Conservation (phyloP, 768 basidiomycete species). For the Leccinum disarticulatum region DNA sequence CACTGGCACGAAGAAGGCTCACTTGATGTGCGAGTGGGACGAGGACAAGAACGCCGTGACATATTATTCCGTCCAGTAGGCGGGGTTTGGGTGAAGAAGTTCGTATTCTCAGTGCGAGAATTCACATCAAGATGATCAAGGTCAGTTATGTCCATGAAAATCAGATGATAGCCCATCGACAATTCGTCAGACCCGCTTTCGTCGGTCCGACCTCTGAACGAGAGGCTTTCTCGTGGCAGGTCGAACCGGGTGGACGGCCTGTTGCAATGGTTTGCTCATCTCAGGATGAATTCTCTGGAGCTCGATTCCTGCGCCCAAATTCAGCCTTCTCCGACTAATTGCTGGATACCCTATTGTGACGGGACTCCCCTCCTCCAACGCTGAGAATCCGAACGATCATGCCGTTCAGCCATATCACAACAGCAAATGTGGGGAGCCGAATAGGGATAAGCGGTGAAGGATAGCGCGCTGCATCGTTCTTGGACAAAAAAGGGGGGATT, state of each 20-base stretch:
- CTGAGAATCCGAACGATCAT: conserved; percentile 61
- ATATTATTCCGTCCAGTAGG: conserved; percentile 87
- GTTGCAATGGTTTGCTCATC: conserved; percentile 13
- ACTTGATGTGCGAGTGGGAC: conserved; percentile 88
- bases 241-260: conserved; percentile 1
- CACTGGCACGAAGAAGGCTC: conserved; percentile 96
- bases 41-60: conserved; percentile 62
- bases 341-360: conserved; percentile 36
- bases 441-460: conserved; percentile 81
- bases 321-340: conserved; percentile 61
- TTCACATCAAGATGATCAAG: conserved; percentile 16
- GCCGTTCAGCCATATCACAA: conserved; percentile 76
- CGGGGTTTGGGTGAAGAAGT: conserved; percentile 68
- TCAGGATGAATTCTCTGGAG: conserved; percentile 16
- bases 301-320: conserved; percentile 51
- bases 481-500: conserved; percentile 38
- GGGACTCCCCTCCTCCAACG: conserved; percentile 41
- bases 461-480: conserved; percentile 49
- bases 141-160: neutral
- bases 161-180: conserved; percentile 9
- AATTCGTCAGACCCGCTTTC: conserved; percentile 45
- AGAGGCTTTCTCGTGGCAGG: conserved; percentile 15
- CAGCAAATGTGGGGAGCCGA: conserved; percentile 71
- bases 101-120: neutral
- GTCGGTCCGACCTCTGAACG: conserved; percentile 37